Percentiles rank a stretch among this genome's conserved stretches.
These are phyloP conservation scores for Neurospora intermedia DNA, from an alignment of 495 filamentous ascomycete genomes.

Conservation along the genomic window DNA sequence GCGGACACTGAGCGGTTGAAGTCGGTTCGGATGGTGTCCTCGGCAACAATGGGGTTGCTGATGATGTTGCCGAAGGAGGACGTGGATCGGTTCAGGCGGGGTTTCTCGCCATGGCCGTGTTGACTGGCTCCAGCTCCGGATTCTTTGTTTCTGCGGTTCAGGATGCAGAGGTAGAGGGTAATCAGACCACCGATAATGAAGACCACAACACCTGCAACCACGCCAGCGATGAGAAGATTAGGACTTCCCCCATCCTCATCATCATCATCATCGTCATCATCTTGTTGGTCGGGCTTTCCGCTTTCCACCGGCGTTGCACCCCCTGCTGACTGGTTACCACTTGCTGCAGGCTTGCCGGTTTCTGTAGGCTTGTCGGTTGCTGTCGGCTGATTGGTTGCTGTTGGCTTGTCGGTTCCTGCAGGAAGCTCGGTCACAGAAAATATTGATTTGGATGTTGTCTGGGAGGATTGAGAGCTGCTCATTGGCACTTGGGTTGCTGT, in stretches of 20 bases:
- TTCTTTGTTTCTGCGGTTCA: slow-evolving; percentile 12
- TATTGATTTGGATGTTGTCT: not conserved
- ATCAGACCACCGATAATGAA: slow-evolving; percentile 21
- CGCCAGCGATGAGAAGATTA: slow-evolving; percentile 13
- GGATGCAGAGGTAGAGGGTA: slow-evolving; percentile 18
- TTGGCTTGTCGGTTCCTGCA: not conserved
- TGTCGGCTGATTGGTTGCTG: not conserved
- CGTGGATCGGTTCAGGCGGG: slow-evolving; percentile 23
- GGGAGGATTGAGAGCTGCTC: not conserved
- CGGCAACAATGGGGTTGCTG: slow-evolving; percentile 30
- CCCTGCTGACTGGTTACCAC: not conserved
- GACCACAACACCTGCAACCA: slow-evolving; percentile 13
- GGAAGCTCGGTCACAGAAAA: not conserved
- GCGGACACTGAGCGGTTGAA: slow-evolving; percentile 19
- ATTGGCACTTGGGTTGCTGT: slow-evolving; percentile 3
- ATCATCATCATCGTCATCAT: not conserved
- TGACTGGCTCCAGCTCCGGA: not conserved
- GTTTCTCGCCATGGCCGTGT: slow-evolving; percentile 3
- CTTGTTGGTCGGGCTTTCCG: not conserved
- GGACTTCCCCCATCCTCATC: slow-evolving; percentile 8
- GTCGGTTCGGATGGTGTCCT: slow-evolving; percentile 24
- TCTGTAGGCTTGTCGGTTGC: not conserved
- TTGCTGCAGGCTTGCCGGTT: slow-evolving; percentile 1
- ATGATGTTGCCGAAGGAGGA: slow-evolving; percentile 37
- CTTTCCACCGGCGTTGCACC: not conserved